Base-by-base conservation (phyloP, 129 eudicot species). In the Kitagawia praeruptora region DNA sequence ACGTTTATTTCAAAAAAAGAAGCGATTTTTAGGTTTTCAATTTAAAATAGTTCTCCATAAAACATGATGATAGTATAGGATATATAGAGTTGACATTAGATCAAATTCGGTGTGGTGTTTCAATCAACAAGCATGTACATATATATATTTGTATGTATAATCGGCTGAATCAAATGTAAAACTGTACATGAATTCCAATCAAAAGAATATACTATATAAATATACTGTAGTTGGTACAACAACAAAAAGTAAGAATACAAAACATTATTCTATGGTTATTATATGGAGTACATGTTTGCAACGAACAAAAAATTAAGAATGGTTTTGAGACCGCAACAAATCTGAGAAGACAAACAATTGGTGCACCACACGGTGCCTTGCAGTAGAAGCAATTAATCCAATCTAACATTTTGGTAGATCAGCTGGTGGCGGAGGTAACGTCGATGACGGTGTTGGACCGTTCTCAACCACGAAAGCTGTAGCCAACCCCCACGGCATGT, bases 401-500 rank as follows among this genome's bases (percentile, higher is more conserved):
- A 86, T 81, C 94, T 83, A 89, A 83, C 98, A 93, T 34, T 16
- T 61, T 41, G 98, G 98, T 4, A 90, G 75, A 83, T 89, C 98
- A 4, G 90, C 78, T 0, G 98, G 98, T 6, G 96, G 98, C 28
- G 91, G 96, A 16, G 96, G 98, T 77, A 93, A 74, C 6, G 84
- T 89, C 5, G 96, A 81, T 15, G 86, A 77, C 23, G 87, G 88
- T 0, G 98, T 93, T 14, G 88, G 88, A 44, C 98, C 98, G 75
- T 91, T 85, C 74, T 91, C 96, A 27, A 93, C 94, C 41, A 83
- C 80, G 31, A 93, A 85, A 70, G 85, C 96, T 0, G 86, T 86
- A 7, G 86, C 96, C 19, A 93, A 75, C 10, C 98, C 98, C 96
- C 96, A 90, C 39, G 92, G 87, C 82, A 91, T 47, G 79, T 93